Percentiles rank a stretch among this genome's conserved stretches.
phyloP scores from a whole-genome alignment of 208 protist genomes.

The Wallacemonas sp. region DNA sequence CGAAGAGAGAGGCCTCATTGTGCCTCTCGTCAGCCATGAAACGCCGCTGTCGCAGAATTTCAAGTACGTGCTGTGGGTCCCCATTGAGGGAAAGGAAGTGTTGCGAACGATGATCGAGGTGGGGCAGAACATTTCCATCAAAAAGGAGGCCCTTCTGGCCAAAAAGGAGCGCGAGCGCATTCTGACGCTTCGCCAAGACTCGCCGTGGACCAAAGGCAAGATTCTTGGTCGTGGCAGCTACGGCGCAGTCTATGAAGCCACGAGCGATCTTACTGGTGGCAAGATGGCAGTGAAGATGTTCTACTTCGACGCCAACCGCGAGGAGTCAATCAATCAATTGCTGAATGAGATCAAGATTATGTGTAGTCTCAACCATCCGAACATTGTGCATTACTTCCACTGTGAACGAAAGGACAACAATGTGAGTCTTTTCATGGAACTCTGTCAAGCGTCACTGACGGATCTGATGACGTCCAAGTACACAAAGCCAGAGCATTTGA shows the following conservation, averaged over 20 bases:
- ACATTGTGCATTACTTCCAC: slow-evolving; percentile 93
- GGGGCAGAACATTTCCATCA: slow-evolving; percentile 72
- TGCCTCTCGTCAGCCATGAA: slow-evolving; percentile 56
- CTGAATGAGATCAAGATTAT: slow-evolving; percentile 92
- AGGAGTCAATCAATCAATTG: slow-evolving; percentile 77
- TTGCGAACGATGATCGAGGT: slow-evolving; percentile 79
- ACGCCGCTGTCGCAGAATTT: slow-evolving; percentile 48
- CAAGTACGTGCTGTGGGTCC: slow-evolving; percentile 70
- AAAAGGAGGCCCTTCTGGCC: slow-evolving; percentile 84
- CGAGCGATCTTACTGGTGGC: slow-evolving; percentile 89
- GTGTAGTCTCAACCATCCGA: slow-evolving; percentile 90
- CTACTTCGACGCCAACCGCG: slow-evolving; percentile 72
- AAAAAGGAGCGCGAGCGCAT: slow-evolving; percentile 84
- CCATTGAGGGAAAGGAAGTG: slow-evolving; percentile 70
- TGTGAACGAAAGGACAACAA: slow-evolving; percentile 86
- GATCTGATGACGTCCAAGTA: slow-evolving; percentile 70
- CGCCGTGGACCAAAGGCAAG: slow-evolving; percentile 89
- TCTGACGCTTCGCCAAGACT: slow-evolving; percentile 86
- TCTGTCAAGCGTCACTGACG: slow-evolving; percentile 83
- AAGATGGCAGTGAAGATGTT: slow-evolving; percentile 95
- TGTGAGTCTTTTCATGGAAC: slow-evolving; percentile 92
- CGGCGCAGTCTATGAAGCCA: slow-evolving; percentile 89
- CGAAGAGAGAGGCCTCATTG: slow-evolving; percentile 70
- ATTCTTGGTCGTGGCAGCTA: slow-evolving; percentile 87
- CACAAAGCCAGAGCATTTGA: slow-evolving; percentile 56